phyloP scores from a whole-genome alignment of 805 yeast species.

The Dipodascus geniculatus region DNA sequence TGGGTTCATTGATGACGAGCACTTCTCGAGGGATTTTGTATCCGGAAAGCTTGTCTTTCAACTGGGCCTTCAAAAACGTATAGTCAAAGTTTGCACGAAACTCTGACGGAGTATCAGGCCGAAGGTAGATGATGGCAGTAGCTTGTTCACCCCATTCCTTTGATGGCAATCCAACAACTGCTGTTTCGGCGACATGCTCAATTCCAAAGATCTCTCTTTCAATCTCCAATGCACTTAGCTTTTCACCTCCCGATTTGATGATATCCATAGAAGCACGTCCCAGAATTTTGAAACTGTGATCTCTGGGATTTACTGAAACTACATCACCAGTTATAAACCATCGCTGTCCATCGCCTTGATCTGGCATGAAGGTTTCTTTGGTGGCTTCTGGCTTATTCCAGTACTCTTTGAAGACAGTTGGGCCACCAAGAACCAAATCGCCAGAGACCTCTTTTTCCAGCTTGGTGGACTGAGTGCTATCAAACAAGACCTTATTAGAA shows the following conservation, averaged over 20 bases:
- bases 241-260: slow-evolving; percentile 27
- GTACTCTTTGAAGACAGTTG: slow-evolving; percentile 41
- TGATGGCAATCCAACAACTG: slow-evolving; percentile 24
- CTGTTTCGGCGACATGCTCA: slow-evolving; percentile 19
- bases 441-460: slow-evolving; percentile 25
- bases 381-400: slow-evolving; percentile 40
- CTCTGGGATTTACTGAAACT: slow-evolving; percentile 30
- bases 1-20: slow-evolving; percentile 17
- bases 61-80: slow-evolving; percentile 16
- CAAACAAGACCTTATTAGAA: slow-evolving; percentile 11
- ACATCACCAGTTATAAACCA: slow-evolving; percentile 54
- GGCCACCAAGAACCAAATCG: slow-evolving; percentile 43
- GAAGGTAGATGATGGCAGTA: slow-evolving; percentile 19
- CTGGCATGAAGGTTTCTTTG: slow-evolving; percentile 31
- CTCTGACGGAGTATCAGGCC: slow-evolving; percentile 6
- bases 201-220: slow-evolving; percentile 25
- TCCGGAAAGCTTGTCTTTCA: slow-evolving; percentile 18
- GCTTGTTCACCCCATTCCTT: slow-evolving; percentile 27
- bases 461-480: slow-evolving; percentile 9
- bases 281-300: slow-evolving; percentile 37
- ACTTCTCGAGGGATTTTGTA: slow-evolving; percentile 24
- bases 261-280: slow-evolving; percentile 28
- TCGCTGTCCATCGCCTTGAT: slow-evolving; percentile 24
- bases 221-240: slow-evolving; percentile 25
- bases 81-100: slow-evolving; percentile 10